Evolutionary conservation across 371 early-diverging fungal species (phyloP), one percentile per base, ranked within the genome.

Genomic region (Rhizomucor pusillus): DNA sequence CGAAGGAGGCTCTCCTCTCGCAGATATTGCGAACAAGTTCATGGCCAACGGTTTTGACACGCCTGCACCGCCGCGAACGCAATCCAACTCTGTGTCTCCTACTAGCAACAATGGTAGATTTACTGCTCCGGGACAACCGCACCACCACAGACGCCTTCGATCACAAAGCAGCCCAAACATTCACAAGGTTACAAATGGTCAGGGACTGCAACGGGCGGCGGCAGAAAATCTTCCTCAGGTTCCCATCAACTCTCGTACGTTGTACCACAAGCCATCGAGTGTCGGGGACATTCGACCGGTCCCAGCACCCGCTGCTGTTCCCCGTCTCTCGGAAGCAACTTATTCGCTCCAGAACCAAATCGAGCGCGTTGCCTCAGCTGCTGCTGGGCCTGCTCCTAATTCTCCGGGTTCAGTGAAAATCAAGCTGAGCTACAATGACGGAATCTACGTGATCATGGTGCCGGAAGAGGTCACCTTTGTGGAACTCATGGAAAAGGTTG

Each of bases 371-470:
- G 25, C 25, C 33, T 16, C 29, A n/a, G n/a, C n/a, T n/a, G n/a
- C n/a, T n/a, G n/a, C n/a, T n/a, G n/a, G n/a, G n/a, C n/a, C 25
- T 4, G 34, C 25, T 5, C 54, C 54, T 10, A 34, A n/a, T 7
- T 50, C 59, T 16, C 57, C 60, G 11, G 58, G 44, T 3, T 63
- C 60, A 29, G 39, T 92, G 59, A 94, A 92, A 62, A 79, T 95
- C 62, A 91, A 91, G 60, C 85, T 93, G 47, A 91, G 92, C 63
- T 95, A 84, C 64, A 81, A 88, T 34, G 83, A 86, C 52, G 92
- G 92, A 57, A 80, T 92, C 19, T 95, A 93, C 66, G 81, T 90
- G 29, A 87, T 98, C 40, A 87, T 91, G 22, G 86, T 91, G 5
- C 84, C 92, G 19, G 60, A 75, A 46, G 81, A 86, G 24, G 82